Percentiles rank a stretch among this genome's conserved stretches.
Evolutionary conservation across 495 filamentous ascomycete species (phyloP).

Genomic region (Letharia columbiana): DNA sequence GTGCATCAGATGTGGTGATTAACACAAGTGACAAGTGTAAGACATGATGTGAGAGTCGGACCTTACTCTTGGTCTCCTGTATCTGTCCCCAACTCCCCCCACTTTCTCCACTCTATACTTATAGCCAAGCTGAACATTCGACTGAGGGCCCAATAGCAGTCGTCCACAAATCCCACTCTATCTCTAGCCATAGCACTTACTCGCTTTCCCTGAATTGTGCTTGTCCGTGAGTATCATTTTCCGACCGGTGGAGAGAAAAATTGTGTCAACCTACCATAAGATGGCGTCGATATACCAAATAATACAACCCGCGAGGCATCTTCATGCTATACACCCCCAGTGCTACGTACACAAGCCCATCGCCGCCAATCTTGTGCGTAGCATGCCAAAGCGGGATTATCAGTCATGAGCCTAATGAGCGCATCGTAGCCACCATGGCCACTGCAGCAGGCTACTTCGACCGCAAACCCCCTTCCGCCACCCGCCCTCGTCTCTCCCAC

Average conservation of each 20-base stretch:
- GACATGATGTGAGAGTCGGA: not conserved
- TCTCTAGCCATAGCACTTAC: no score
- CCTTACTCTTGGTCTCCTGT: not conserved
- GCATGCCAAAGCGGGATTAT: not conserved
- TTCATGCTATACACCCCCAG: not conserved
- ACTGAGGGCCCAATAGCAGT: not conserved
- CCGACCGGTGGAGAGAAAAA: not conserved
- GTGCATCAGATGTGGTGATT: no score
- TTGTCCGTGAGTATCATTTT: not conserved
- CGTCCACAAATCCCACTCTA: not conserved
- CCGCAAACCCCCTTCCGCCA: slow-evolving; percentile 27
- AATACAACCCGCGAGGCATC: not conserved
- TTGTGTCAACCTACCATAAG: not conserved
- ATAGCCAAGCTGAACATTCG: not conserved
- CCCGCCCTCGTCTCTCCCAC: slow-evolving; percentile 23
- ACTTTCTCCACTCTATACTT: not conserved
- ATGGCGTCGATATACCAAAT: not conserved
- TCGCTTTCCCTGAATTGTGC: not conserved
- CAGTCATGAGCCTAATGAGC: not conserved
- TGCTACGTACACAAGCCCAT: not conserved
- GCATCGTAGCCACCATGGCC: not conserved
- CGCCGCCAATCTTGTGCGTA: not conserved
- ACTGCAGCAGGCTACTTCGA: slow-evolving; percentile 22
- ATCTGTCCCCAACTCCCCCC: not conserved
- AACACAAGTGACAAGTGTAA: not conserved